Evolutionary conservation across 441 rosid genomes (phyloP).

Genomic region (Erodium moschatum): DNA sequence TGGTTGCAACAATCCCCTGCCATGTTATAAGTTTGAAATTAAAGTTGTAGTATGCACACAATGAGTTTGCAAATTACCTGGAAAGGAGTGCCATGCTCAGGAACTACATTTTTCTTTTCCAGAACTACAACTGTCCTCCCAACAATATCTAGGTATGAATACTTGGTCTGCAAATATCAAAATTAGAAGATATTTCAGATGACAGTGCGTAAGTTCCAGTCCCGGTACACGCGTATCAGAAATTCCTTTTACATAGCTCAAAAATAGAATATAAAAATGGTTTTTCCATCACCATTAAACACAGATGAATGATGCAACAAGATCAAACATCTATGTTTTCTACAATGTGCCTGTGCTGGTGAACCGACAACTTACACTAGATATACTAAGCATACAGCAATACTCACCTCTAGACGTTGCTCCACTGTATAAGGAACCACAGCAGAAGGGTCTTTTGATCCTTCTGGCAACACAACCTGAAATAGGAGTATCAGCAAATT

Average conservation of each 20-base stretch:
- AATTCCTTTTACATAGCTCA: background rate
- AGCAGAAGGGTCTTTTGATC: constrained; percentile 78
- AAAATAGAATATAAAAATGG: background rate
- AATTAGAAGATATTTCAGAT: constrained; percentile 19
- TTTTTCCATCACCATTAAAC: background rate
- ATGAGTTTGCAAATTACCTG: constrained; percentile 48
- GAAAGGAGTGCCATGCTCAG: constrained; percentile 66
- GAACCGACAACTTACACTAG: constrained; percentile 5
- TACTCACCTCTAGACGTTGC: constrained; percentile 62
- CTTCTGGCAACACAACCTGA: constrained; percentile 94
- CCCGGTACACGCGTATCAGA: background rate
- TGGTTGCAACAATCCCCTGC: background rate
- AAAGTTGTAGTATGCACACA: background rate
- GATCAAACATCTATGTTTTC: background rate
- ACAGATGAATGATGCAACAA: background rate
- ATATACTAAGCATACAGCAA: background rate
- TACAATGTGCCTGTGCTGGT: background rate
- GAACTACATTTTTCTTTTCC: constrained; percentile 79
- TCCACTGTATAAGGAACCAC: constrained; percentile 70
- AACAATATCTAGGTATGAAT: constrained; percentile 90
- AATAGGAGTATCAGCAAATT: constrained; percentile 20
- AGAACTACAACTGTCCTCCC: constrained; percentile 92
- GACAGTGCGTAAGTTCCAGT: background rate
- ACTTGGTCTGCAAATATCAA: constrained; percentile 58
- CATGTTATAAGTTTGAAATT: background rate